phyloP scores from a whole-genome alignment of 805 yeast species.

The Starmerella ratchasimensis region DNA sequence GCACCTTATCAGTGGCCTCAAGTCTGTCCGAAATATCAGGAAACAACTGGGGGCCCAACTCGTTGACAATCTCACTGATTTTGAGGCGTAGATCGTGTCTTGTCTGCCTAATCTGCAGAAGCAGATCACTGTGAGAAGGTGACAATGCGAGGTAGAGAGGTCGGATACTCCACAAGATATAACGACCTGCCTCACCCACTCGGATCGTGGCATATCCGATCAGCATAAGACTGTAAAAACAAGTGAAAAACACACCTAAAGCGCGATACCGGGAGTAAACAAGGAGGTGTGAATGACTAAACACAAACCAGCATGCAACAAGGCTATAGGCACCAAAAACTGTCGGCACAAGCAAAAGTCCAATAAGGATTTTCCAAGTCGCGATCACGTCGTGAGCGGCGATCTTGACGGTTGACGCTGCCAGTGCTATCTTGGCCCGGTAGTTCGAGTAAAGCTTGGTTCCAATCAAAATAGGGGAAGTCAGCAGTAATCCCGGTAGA shows the following conservation, averaged over 20 bases:
- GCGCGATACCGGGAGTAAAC: slow-evolving; percentile 15
- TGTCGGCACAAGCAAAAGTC: slow-evolving; percentile 79
- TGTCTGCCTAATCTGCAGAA: slow-evolving; percentile 42
- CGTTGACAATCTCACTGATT: slow-evolving; percentile 68
- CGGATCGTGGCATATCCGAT: slow-evolving; percentile 76
- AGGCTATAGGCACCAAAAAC: slow-evolving; percentile 68
- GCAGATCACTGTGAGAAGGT: slow-evolving; percentile 28
- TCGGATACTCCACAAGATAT: slow-evolving; percentile 64
- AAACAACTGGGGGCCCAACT: slow-evolving; percentile 69
- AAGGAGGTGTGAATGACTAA: slow-evolving; percentile 24
- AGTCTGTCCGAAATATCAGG: slow-evolving; percentile 51
- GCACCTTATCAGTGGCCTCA: slow-evolving; percentile 15
- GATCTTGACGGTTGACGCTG: slow-evolving; percentile 77
- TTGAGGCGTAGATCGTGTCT: slow-evolving; percentile 52
- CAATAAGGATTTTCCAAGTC: slow-evolving; percentile 88
- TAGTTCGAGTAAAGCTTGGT: slow-evolving; percentile 59
- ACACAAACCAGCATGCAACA: slow-evolving; percentile 28
- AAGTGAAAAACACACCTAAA: slow-evolving; percentile 2
- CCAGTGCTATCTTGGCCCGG: slow-evolving; percentile 68
- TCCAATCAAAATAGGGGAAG: slow-evolving; percentile 74
- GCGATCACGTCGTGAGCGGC: slow-evolving; percentile 90
- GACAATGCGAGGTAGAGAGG: slow-evolving; percentile 49
- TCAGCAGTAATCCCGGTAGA: slow-evolving; percentile 76
- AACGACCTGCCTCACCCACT: slow-evolving; percentile 89
- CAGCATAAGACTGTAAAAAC: slow-evolving; percentile 23